Evolutionary conservation across 1,284 basidiomycete species (phyloP).

Genomic region (Cryptococcus sp.): DNA sequence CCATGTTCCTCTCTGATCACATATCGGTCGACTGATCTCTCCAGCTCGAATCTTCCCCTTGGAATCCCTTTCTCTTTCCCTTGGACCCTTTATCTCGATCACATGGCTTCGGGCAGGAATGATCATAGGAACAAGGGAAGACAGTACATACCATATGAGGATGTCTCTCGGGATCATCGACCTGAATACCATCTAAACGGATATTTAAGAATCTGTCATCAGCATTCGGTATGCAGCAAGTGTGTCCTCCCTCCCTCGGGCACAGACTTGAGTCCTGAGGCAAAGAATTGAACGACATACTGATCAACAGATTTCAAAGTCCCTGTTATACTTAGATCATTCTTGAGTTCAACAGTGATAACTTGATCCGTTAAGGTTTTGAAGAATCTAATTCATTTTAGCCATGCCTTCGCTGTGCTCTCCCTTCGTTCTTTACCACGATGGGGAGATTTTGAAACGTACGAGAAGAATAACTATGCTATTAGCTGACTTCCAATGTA

Average conservation of each 20-base stretch:
- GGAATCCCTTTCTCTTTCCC: no score
- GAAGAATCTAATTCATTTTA: slow-evolving; percentile 68
- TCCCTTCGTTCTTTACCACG: neutral
- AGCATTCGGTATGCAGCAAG: neutral
- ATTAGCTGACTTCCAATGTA: neutral
- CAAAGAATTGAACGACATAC: slow-evolving; percentile 53
- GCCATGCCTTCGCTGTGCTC: neutral
- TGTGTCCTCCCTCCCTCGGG: neutral
- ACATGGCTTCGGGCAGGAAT: no score
- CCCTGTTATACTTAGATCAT: slow-evolving; percentile 95
- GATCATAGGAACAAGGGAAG: neutral
- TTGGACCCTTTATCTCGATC: no score
- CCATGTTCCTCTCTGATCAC: no score
- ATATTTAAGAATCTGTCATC: slow-evolving; percentile 86
- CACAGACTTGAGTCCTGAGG: neutral
- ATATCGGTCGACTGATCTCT: no score
- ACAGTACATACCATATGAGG: slow-evolving; percentile 82
- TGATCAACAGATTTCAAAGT: slow-evolving; percentile 97
- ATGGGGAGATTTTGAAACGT: slow-evolving; percentile 7
- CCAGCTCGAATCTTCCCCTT: no score
- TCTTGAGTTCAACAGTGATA: slow-evolving; percentile 98
- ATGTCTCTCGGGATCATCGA: slow-evolving; percentile 86
- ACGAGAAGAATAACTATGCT: slow-evolving; percentile 40
- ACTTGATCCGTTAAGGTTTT: slow-evolving; percentile 97
- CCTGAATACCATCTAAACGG: slow-evolving; percentile 87